phyloP scores from a whole-genome alignment of 2,329 filamentous ascomycete species.

The Alternaria incomplexa region DNA sequence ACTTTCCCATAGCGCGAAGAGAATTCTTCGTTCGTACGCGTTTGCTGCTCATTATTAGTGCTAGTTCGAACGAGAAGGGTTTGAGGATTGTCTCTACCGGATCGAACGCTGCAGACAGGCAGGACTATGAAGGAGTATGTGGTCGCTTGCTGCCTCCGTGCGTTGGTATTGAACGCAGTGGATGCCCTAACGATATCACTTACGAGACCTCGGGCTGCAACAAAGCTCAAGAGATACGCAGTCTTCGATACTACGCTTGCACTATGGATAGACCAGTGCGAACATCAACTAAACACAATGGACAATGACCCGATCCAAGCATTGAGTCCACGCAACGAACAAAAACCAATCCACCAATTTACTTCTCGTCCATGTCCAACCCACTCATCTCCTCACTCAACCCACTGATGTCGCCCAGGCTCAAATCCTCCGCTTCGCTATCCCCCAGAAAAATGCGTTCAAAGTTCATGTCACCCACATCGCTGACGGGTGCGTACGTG shows the following conservation, averaged over 20 bases:
- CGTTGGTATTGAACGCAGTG: neutral
- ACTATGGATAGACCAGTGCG: neutral
- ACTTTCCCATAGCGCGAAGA: neutral
- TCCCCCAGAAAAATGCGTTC: conserved; percentile 27
- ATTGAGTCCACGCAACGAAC: neutral
- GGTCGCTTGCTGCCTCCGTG: neutral
- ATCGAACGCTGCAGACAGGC: no score
- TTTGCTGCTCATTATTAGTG: neutral
- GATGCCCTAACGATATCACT: neutral
- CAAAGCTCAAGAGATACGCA: neutral
- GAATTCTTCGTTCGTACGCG: neutral
- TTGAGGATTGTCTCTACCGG: neutral
- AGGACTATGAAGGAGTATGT: no score
- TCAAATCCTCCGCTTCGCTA: conserved; percentile 9
- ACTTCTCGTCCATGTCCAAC: neutral
- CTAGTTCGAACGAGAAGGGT: neutral
- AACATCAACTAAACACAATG: neutral
- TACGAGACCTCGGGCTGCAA: no score
- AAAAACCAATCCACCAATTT: neutral
- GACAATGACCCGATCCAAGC: neutral
- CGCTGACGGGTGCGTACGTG: neutral
- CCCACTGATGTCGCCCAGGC: neutral
- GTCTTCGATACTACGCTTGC: neutral
- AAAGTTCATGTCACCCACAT: conserved; percentile 20
- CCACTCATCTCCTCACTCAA: neutral